These are phyloP conservation scores for Candida sp. DNA, from an alignment of 1,139 yeast species.

Conservation along the genomic window DNA sequence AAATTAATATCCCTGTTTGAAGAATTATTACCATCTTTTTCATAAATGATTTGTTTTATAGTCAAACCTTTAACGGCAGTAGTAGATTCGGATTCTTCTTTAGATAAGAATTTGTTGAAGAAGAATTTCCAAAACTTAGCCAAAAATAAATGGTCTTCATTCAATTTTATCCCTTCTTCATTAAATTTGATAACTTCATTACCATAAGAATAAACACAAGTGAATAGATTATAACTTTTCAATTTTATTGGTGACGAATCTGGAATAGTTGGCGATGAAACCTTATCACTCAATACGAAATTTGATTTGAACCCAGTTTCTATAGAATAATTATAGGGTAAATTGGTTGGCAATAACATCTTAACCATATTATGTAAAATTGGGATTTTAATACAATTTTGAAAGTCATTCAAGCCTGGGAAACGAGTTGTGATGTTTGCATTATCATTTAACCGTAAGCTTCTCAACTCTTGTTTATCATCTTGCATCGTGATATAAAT, in stretches of 20 bases:
- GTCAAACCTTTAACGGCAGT: conserved; percentile 54
- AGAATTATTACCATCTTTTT: conserved; percentile 9
- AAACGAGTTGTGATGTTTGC: conserved; percentile 51
- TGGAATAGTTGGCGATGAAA: conserved; percentile 3
- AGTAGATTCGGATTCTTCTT: conserved; percentile 21
- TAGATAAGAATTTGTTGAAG: conserved; percentile 22
- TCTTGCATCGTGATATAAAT: conserved; percentile 27
- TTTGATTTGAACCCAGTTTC: conserved; percentile 33
- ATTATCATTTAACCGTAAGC: conserved; percentile 43
- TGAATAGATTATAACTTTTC: conserved; percentile 25
- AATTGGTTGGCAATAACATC: conserved; percentile 24
- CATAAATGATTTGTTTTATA: conserved; percentile 52
- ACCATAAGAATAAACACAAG: conserved; percentile 56
- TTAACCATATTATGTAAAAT: conserved; percentile 49
- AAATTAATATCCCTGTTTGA: conserved; percentile 12
- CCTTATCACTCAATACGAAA: conserved; percentile 12
- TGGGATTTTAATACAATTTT: conserved; percentile 35
- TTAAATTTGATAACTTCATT: conserved; percentile 50
- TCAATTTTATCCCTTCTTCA: conserved; percentile 32
- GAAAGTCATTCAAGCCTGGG: conserved; percentile 49
- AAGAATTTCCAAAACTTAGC: conserved; percentile 41
- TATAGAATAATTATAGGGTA: conserved; percentile 24
- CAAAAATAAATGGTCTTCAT: conserved; percentile 31
- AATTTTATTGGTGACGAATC: conserved; percentile 6
- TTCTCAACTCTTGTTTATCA: conserved; percentile 15